Conservation (phyloP, 2,329 filamentous ascomycete genomes). For the Penicillium fuscoglaucum region DNA sequence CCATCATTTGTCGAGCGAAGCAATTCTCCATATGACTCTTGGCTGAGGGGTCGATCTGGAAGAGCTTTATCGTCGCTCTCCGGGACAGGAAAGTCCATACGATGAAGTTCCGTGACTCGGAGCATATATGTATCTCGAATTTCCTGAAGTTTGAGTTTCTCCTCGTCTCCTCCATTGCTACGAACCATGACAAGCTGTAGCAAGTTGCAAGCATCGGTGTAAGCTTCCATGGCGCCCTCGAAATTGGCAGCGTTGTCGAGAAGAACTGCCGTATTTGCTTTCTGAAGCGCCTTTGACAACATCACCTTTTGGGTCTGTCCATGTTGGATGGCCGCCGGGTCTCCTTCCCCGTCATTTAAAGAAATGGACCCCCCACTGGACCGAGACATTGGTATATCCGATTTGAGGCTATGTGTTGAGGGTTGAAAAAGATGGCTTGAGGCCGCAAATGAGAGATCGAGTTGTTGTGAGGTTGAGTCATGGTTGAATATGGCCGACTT, state of each 20-base stretch:
- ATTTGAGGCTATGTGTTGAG: conserved; percentile 4
- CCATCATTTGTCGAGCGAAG: conserved; percentile 39
- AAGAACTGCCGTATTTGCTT: conserved; percentile 92
- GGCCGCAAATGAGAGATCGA: conserved; percentile 30
- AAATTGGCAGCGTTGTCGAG: conserved; percentile 96
- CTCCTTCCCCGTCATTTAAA: conserved; percentile 28
- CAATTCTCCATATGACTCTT: conserved; percentile 51
- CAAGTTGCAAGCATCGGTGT: conserved; percentile 84
- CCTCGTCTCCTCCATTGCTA: conserved; percentile 82
- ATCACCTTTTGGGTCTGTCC: conserved; percentile 85
- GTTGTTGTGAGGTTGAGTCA: conserved; percentile 15
- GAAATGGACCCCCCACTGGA: conserved; percentile 30
- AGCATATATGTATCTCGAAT: conserved; percentile 90
- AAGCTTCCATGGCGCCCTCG: conserved; percentile 85
- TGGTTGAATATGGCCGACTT: conserved; percentile 22
- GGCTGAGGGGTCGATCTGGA: conserved; percentile 67
- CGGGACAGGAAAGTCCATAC: conserved; percentile 59
- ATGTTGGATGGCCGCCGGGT: conserved; percentile 39
- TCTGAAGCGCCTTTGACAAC: conserved; percentile 91
- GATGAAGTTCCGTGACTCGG: conserved; percentile 81
- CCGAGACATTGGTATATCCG: conserved; percentile 19
- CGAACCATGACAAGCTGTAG: conserved; percentile 83
- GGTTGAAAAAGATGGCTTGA: conserved; percentile 22
- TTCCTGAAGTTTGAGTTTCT: conserved; percentile 77
- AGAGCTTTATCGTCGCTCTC: conserved; percentile 68